Evolutionary conservation across 495 filamentous ascomycete genomes (phyloP), one percentile per base, ranked within the genome.

Genomic region (Penicillium longicatenatum): DNA sequence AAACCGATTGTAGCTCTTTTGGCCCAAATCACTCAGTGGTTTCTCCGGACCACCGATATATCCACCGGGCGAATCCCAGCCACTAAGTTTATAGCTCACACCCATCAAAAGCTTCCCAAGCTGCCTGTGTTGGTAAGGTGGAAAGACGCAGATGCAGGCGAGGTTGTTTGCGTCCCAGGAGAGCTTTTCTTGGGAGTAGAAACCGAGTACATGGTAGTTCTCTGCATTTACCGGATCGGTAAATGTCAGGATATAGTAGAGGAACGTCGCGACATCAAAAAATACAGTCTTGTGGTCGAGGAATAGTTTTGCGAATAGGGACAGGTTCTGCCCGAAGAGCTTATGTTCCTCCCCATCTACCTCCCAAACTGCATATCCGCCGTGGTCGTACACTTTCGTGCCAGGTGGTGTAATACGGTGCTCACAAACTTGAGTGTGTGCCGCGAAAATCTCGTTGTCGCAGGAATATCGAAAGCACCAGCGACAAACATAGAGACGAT

Each of bases 151-250:
- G 57, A 99, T 99, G 68, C 94, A 99, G 4, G 94, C 94, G 0
- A 99, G 83, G 61, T 98, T 99, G 70, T 98, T 97, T 63, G 94
- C 91, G 66, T 99, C 94, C 94, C 94, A 99, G 4, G 90, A 94
- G 73, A 96, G 87, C 66, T 98, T 98, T 75, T 99, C 94, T 68
- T 98, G 98, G 21, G 89, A 93, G 81, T 96, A 99, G 82, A 96
- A 99, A 50, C 95, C 94, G 8, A 97, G 84, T 30, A 97, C 87
- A 30, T 71, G 66, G 58, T 75, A 75, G 31, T 70, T 71, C 2
- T 67, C 58, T 30, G 70, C 67, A 58, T 73, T 65, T 1, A 73
- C 50, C 7, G 75, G 58, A 66, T 76, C 49, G 69, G 67, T 50
- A 75, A 81, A 66, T 4, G 82, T 87, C 52, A 98, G 86, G 20